Base-by-base conservation (phyloP, 1,284 basidiomycete genomes). In the Fomitopsis palustris region DNA sequence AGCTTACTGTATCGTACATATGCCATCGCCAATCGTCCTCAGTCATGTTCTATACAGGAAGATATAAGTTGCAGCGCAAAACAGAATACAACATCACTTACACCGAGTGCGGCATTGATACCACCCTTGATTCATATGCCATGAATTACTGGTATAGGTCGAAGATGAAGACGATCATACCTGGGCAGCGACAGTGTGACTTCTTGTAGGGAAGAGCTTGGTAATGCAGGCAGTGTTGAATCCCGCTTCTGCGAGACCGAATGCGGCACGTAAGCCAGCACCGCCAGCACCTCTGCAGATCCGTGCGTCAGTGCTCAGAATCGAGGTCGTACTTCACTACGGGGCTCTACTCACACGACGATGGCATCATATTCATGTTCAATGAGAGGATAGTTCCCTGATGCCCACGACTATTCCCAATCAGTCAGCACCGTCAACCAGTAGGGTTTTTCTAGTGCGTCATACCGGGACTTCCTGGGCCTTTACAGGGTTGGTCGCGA, bases 11-110 rank as follows among this genome's bases (percentile, higher is more conserved):
- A 78, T 98, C 96, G 77, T 96, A 96, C 93, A 98, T 98, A 77
- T 99, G 96, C 97, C 97, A 99, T 77, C 97, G 82, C 96, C 96
- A 98, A 75, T 98, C 95, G 72, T 98, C 95, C 77, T 98, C 95
- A 14, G 95, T 96, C 93, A 97, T 96, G 82, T 99, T 99, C 89
- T 92, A 70, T n/a, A 62, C 29, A 62, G 56, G 49, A 55, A 37
- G 14, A 33, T 10, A 8, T 23, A 42, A 27, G 45, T 9, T 41
- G 56, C 42, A 39, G 39, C 29, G 9, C 29, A n/a, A n/a, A 56
- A 41, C 8, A 31, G 27, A 47, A 37, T 45, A 10, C 1, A 14
- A 51, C 7, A 5, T 10, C 4, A 80, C 88, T 70, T 75, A 93
- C 91, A 62, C 96, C 97, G 59, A 99, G 85, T 49, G 97, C 97